Percentiles rank a stretch among this genome's conserved stretches.
Evolutionary conservation across 805 yeast species (phyloP).

Genomic region (Nakazawaea anatomiae): DNA sequence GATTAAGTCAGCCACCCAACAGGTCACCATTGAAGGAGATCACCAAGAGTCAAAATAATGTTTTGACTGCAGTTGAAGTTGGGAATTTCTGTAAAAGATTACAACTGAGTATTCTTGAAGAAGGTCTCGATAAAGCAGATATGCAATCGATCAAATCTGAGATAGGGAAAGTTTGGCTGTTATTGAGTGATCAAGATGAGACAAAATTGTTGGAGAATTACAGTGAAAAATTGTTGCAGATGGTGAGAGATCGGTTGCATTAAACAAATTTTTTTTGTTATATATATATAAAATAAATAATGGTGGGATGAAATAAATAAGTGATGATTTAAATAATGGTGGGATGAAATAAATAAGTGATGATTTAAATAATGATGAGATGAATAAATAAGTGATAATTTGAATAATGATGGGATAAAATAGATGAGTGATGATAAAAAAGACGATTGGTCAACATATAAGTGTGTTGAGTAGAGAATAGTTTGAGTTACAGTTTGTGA

Average conservation of each 20-base stretch:
- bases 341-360: neutral
- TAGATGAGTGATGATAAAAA: neutral
- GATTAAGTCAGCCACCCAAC: conserved; percentile 2
- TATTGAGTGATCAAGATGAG: conserved; percentile 19
- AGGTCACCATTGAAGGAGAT: conserved; percentile 6
- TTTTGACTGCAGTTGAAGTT: conserved; percentile 11
- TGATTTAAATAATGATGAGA: neutral
- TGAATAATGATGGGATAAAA: neutral
- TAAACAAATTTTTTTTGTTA: neutral
- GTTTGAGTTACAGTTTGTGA: no score
- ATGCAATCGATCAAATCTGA: conserved; percentile 17
- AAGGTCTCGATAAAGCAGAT: conserved; percentile 15
- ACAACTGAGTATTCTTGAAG: conserved; percentile 13
- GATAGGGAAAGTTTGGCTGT: conserved; percentile 16
- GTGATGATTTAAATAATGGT: neutral
- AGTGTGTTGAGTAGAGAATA: no score
- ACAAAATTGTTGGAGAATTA: conserved; percentile 27
- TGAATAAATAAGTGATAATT: conserved; percentile 3
- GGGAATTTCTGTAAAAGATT: conserved; percentile 10
- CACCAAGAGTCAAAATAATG: neutral
- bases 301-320: neutral
- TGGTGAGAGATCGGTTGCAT: conserved; percentile 22
- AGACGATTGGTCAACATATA: no score
- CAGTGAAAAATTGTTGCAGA: conserved; percentile 29
- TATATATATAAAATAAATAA: neutral